Evolutionary conservation across 2,329 filamentous ascomycete species (phyloP), one percentile per base, ranked within the genome.

Genomic region (Aureobasidium melanogenum): DNA sequence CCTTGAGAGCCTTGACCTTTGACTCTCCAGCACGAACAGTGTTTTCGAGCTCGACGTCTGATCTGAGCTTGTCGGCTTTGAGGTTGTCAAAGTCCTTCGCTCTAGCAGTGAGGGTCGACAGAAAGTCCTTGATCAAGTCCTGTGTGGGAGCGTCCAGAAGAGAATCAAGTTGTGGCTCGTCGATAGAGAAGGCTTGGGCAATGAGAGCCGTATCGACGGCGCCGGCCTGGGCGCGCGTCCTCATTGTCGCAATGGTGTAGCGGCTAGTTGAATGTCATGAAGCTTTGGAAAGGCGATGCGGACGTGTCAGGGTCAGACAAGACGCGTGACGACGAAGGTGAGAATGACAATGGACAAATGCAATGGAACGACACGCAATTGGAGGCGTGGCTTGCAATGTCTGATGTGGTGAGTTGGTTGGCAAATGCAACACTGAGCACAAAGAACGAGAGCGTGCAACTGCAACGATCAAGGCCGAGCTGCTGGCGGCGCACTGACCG

Each of bases 41-140:
- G 74, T 91, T 94, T 73, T 99, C 94, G 8, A 97, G 83, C 77
- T 97, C 92, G 47, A 99, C 94, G 69, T 96, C 91, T 48, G 89
- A 79, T 67, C 90, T 87, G 47, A 97, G 82, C 76, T 97, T 97
- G 66, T 96, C 89, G 10, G 93, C 87, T 68, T 88, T 90, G 43
- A 96, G 77, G 41, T 86, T 83, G 71, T 96, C 91, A 68, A 84
- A 87, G 69, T 96, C 91, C 68, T 87, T 88, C 38, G 89, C 91
- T 73, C 94, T 96, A 32, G 79, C 77, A 26, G 87, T 83, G 58
- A 97, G 84, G 28, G 88, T 87, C 64, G 84, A 80, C 43, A 99
- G 82, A 57, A 99, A 80, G 44, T 83, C 79, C 62, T 83, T 82
- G 66, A 97, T 88, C 28, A 96, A 84, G 14, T 95, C 90, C 64